Evolutionary conservation across 768 basidiomycete genomes (phyloP).

Genomic region (Rhodotorula toruloides): DNA sequence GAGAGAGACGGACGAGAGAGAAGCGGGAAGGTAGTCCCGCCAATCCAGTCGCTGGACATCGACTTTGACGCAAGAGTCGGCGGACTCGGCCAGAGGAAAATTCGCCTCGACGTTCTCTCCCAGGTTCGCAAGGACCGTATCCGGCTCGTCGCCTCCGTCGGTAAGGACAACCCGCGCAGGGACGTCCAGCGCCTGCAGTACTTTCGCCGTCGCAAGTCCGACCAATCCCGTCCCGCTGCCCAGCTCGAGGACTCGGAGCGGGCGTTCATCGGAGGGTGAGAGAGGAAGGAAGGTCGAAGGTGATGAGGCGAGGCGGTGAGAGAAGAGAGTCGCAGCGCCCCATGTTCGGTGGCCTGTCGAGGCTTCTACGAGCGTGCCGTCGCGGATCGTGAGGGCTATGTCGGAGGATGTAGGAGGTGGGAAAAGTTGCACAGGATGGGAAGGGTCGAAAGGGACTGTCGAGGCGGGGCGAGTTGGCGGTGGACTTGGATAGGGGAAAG

Average conservation of each 20-base stretch:
- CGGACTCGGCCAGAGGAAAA: conserved; percentile 39
- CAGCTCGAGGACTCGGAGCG: conserved; percentile 63
- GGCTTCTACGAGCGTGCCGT: conserved; percentile 58
- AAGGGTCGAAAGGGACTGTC: conserved; percentile 52
- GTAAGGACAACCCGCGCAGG: conserved; percentile 57
- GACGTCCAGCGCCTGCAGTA: conserved; percentile 45
- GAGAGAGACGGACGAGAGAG: not conserved
- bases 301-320: conserved; percentile 53
- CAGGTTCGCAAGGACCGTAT: conserved; percentile 67
- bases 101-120: conserved; percentile 59
- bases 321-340: conserved; percentile 70
- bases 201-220: conserved; percentile 62
- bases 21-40: conserved; percentile 47
- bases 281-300: not conserved
- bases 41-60: conserved; percentile 61
- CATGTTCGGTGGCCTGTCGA: conserved; percentile 77
- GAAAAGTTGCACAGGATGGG: conserved; percentile 44
- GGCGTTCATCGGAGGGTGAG: not conserved
- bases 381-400: conserved; percentile 56
- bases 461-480: conserved; percentile 56
- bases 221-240: conserved; percentile 79
- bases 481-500: not conserved
- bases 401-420: conserved; percentile 57
- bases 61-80: conserved; percentile 42
- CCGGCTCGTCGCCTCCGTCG: conserved; percentile 55